These are phyloP conservation scores for Flaveria floridana DNA, from an alignment of 140 eudicot species.

Conservation along the genomic window DNA sequence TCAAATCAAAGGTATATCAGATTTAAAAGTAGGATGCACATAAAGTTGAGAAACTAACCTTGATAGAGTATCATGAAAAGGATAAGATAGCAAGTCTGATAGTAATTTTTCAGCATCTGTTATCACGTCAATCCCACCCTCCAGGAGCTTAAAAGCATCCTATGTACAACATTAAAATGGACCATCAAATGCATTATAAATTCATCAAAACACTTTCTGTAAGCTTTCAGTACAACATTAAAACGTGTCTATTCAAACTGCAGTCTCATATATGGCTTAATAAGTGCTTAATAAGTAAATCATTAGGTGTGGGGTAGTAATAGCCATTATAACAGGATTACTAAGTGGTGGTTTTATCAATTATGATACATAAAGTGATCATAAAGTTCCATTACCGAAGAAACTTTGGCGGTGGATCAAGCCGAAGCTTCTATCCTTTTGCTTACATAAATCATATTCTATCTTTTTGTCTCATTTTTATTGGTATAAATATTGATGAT, in stretches of 20 bases:
- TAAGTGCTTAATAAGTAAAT: neutral
- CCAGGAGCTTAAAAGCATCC: slow-evolving; percentile 71
- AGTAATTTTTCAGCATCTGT: slow-evolving; percentile 72
- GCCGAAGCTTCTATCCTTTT: neutral
- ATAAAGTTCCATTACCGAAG: neutral
- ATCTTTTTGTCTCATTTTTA: neutral
- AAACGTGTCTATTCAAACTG: neutral
- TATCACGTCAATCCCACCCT: slow-evolving; percentile 81
- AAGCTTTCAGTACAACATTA: neutral
- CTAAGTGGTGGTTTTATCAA: neutral
- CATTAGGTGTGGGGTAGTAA: neutral
- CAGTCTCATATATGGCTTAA: neutral
- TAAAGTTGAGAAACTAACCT: slow-evolving; percentile 45
- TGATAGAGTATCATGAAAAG: slow-evolving; percentile 59
- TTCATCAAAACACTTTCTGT: neutral
- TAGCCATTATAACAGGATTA: neutral
- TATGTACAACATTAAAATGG: slow-evolving; percentile 29
- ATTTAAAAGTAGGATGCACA: neutral
- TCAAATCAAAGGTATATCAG: neutral
- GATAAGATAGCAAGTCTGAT: slow-evolving; percentile 67
- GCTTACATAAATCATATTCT: neutral
- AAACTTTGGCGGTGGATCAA: neutral
- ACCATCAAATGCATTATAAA: neutral
- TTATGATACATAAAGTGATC: neutral
- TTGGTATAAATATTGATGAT: neutral